Evolutionary conservation across 768 basidiomycete genomes (phyloP).

Genomic region (Cystobasidium ongulense): DNA sequence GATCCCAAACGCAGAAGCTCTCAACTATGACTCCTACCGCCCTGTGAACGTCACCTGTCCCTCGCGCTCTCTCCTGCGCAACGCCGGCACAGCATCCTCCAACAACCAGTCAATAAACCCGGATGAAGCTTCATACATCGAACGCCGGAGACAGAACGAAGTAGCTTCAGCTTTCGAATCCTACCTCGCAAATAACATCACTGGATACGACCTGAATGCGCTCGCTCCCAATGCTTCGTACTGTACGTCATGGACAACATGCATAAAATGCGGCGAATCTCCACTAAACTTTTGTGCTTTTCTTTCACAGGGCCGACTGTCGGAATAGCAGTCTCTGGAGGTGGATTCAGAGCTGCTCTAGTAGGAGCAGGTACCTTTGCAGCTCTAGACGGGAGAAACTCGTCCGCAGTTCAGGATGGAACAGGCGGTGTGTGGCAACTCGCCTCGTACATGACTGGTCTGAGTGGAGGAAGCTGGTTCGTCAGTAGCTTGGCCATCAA

Average conservation of each 20-base stretch:
- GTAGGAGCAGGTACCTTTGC: conserved; percentile 58
- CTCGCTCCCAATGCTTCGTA: conserved; percentile 26
- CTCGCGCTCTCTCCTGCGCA: conserved; percentile 19
- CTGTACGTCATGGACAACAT: not conserved
- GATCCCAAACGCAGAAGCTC: not conserved
- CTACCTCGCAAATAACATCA: conserved; percentile 26
- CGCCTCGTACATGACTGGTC: conserved; percentile 59
- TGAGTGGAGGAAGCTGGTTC: conserved; percentile 47
- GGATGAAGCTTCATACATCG: conserved; percentile 25
- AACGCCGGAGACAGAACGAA: conserved; percentile 7
- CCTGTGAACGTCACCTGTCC: conserved; percentile 27
- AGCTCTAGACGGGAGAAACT: conserved; percentile 58
- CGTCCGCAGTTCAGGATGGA: conserved; percentile 49
- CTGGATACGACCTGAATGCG: conserved; percentile 20
- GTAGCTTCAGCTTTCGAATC: conserved; percentile 14
- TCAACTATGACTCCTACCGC: not conserved
- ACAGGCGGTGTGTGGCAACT: conserved; percentile 61
- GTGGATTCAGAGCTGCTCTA: conserved; percentile 61
- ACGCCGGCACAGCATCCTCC: not conserved
- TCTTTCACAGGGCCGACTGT: conserved; percentile 45
- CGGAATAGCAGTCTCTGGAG: conserved; percentile 63
- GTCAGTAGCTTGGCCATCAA: conserved; percentile 55
- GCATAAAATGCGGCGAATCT: not conserved
- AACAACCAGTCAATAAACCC: conserved; percentile 22
- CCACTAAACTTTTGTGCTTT: not conserved